Evolutionary conservation across 1,139 yeast species (phyloP), one percentile per base, ranked within the genome.

Genomic region (Neolecta irregularis): DNA sequence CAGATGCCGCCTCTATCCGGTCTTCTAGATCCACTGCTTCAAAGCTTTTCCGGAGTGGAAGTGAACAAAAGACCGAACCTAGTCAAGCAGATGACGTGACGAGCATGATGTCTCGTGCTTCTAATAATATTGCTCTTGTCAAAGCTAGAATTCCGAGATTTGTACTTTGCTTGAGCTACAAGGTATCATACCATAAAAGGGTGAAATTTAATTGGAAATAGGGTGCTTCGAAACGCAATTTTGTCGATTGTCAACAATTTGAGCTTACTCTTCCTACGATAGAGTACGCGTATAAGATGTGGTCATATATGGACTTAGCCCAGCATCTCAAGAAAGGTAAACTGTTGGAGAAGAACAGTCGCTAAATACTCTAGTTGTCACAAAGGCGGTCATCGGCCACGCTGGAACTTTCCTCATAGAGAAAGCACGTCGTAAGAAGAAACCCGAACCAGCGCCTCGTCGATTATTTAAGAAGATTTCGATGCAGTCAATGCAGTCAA

Each of bases 361-460:
- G 20, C 29, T 28, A 16, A 24, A 30, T 23, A 20, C 13, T 13
- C 6, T 12, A 46, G 85, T 78, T 48, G 62, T 83, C 21, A 63
- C 78, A 37, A 72, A 68, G 52, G 63, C 74, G 13, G 69, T 83
- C 25, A 56, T 83, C 36, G 69, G 65, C 34, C 92, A 83, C 49
- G 64, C 91, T 1, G 93, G 93, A 4, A 71, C 76, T 44, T 68
- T 85, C 41, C 62, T 83, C 38, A 78, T 81, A 24, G 83, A 81
- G 55, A 80, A 79, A 54, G 64, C 81, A 47, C 64, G n/a, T n/a
- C n/a, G n/a, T n/a, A n/a, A n/a, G n/a, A n/a, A n/a, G n/a, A n/a
- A n/a, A n/a, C n/a, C n/a, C n/a, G n/a, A n/a, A n/a, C n/a, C n/a
- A n/a, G n/a, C n/a, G n/a, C n/a, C n/a, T n/a, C n/a, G n/a, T n/a